Percentiles rank a stretch among this genome's conserved stretches.
Conservation (phyloP, 495 filamentous ascomycete genomes). For the Hamigera avellanea region DNA sequence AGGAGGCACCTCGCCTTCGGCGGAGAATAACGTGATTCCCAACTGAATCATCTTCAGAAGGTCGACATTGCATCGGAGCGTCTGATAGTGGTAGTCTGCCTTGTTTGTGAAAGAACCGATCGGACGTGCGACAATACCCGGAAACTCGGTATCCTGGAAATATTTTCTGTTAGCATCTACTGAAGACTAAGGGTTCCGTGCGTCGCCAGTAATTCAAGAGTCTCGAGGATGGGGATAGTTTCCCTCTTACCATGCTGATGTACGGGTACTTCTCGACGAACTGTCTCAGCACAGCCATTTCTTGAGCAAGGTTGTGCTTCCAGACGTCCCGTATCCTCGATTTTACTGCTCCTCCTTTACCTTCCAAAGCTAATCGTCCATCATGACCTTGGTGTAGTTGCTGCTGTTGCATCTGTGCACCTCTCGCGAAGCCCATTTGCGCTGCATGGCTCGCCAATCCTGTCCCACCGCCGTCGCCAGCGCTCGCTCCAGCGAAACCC, state of each 20-base stretch:
- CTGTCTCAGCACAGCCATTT: slow-evolving; percentile 68
- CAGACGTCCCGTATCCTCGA: slow-evolving; percentile 88
- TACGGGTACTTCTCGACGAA: slow-evolving; percentile 86
- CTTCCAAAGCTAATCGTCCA: slow-evolving; percentile 30
- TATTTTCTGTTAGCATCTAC: neutral
- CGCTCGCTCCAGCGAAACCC: slow-evolving; percentile 42
- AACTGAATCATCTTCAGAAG: slow-evolving; percentile 94
- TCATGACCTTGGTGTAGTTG: slow-evolving; percentile 44
- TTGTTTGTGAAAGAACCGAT: slow-evolving; percentile 90
- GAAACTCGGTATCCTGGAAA: slow-evolving; percentile 88
- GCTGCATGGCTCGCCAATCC: slow-evolving; percentile 85
- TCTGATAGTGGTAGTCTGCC: slow-evolving; percentile 97
- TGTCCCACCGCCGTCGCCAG: slow-evolving; percentile 56
- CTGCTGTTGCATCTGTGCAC: slow-evolving; percentile 58
- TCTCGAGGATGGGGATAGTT: too few relatives aligned
- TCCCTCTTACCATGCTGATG: slow-evolving; percentile 93
- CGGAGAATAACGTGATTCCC: slow-evolving; percentile 81
- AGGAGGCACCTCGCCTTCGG: slow-evolving; percentile 75
- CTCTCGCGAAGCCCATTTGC: slow-evolving; percentile 74
- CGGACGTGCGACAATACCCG: slow-evolving; percentile 86
- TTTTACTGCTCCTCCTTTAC: slow-evolving; percentile 40
- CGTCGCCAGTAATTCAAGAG: neutral
- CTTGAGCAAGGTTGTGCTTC: slow-evolving; percentile 80
- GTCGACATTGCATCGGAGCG: slow-evolving; percentile 92
- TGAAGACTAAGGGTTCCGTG: neutral